These are phyloP conservation scores for Tetraselmis chui DNA, from an alignment of 139 green algal genomes.

Conservation along the genomic window DNA sequence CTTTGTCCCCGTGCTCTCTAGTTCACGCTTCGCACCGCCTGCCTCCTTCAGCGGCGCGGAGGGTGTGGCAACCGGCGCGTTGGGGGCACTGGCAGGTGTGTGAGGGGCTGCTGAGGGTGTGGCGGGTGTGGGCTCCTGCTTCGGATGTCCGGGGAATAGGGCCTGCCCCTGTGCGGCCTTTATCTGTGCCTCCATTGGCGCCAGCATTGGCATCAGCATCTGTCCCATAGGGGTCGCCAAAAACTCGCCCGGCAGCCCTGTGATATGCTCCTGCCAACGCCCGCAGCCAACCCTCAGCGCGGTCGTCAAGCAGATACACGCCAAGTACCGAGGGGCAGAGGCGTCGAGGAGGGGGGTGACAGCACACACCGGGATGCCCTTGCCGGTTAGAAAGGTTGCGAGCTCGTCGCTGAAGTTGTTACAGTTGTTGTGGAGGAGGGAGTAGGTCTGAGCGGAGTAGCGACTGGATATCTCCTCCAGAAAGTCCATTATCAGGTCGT, in stretches of 20 bases:
- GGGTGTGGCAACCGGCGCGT: too few relatives aligned
- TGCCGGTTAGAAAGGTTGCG: conserved; percentile 45
- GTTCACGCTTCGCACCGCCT: too few relatives aligned
- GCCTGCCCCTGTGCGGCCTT: neutral
- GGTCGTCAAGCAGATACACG: too few relatives aligned
- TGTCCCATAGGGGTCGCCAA: conserved; percentile 42
- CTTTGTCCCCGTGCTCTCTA: too few relatives aligned
- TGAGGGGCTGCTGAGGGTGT: neutral
- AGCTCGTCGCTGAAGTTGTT: conserved; percentile 70
- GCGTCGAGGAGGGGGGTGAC: too few relatives aligned
- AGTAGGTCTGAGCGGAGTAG: conserved; percentile 43
- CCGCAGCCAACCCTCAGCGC: too few relatives aligned
- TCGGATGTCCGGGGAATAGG: neutral
- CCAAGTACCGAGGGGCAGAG: neutral
- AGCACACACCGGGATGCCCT: conserved; percentile 20
- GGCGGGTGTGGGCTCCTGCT: neutral
- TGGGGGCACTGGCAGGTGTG: too few relatives aligned
- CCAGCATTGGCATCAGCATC: conserved; percentile 37
- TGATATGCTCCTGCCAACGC: conserved; percentile 38
- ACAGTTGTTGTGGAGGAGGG: conserved; percentile 68
- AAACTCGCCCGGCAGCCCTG: conserved; percentile 27
- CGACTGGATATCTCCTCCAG: conserved; percentile 21
- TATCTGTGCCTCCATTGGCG: conserved; percentile 16
- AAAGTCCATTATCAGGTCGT: conserved; percentile 30
- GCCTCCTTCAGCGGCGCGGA: too few relatives aligned